These are phyloP conservation scores for Nigrospora oryzae DNA, from an alignment of 2,329 filamentous ascomycete species.

Conservation along the genomic window DNA sequence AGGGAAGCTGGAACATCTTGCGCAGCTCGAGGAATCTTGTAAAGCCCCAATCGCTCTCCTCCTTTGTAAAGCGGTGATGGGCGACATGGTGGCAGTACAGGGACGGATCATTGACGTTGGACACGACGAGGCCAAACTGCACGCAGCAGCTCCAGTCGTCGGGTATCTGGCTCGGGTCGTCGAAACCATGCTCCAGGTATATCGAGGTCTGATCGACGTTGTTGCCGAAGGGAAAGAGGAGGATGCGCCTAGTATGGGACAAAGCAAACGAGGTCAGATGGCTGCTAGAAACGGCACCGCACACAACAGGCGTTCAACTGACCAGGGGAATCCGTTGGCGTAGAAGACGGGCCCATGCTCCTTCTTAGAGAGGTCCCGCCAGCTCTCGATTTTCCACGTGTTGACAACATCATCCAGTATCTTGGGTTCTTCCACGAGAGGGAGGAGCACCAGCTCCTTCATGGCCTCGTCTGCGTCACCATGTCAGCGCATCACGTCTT, in stretches of 20 bases:
- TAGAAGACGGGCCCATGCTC: slow-evolving; percentile 85
- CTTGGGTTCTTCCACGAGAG: slow-evolving; percentile 67
- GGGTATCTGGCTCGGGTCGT: slow-evolving; percentile 61
- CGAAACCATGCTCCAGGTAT: slow-evolving; percentile 92
- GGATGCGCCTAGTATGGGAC: slow-evolving; percentile 61
- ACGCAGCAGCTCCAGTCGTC: slow-evolving; percentile 96
- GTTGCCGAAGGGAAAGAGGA: slow-evolving; percentile 94
- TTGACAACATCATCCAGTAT: slow-evolving; percentile 65
- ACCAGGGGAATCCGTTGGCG: slow-evolving; percentile 84
- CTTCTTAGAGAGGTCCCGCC: slow-evolving; percentile 67
- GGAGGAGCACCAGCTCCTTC: slow-evolving; percentile 68
- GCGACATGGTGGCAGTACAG: slow-evolving; percentile 74
- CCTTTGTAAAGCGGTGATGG: slow-evolving; percentile 92
- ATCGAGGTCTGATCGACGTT: slow-evolving; percentile 90
- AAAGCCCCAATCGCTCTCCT: slow-evolving; percentile 98
- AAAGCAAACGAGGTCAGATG: slow-evolving; percentile 3
- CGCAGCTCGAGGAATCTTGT: slow-evolving; percentile 90
- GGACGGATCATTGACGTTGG: slow-evolving; percentile 88
- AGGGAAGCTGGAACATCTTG: slow-evolving; percentile 71
- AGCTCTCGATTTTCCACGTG: slow-evolving; percentile 85
- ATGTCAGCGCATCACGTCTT: slow-evolving; percentile 13
- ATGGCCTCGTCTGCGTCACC: slow-evolving; percentile 64
- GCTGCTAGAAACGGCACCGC: neutral
- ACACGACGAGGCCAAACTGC: slow-evolving; percentile 88
- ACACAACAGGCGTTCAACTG: slow-evolving; percentile 19